Conservation (phyloP, 345 rosid species). For the Litchi chinensis region DNA sequence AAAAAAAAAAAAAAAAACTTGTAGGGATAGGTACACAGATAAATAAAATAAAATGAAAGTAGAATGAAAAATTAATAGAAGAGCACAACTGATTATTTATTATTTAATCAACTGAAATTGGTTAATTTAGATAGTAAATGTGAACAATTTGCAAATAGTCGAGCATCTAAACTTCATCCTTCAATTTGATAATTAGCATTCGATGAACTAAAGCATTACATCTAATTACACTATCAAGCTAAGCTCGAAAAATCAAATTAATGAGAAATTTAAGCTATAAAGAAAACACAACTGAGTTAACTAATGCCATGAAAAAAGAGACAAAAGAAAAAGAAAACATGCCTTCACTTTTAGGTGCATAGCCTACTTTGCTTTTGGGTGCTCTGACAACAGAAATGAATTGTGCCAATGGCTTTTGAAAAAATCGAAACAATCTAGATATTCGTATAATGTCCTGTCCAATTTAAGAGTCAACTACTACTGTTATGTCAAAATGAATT, state of each 20-base stretch:
- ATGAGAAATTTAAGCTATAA: neutral
- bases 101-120: neutral
- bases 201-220: neutral
- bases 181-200: neutral
- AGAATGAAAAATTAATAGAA: neutral
- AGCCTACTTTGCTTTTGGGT: constrained; percentile 99
- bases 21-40: neutral
- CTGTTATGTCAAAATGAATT: neutral
- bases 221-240: neutral
- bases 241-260: neutral
- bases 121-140: neutral
- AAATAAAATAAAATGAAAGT: neutral
- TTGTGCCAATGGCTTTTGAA: constrained; percentile 95
- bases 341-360: constrained; percentile 97
- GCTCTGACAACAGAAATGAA: constrained; percentile 87
- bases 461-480: constrained; percentile 8
- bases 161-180: neutral
- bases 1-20: neutral
- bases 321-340: constrained; percentile 8
- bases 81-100: neutral
- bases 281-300: neutral
- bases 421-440: constrained; percentile 83
- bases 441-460: constrained; percentile 87
- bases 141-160: neutral
- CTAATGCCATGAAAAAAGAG: too few relatives aligned